Evolutionary conservation across 495 filamentous ascomycete genomes (phyloP).

Genomic region (Aspergillus saccharolyticus): DNA sequence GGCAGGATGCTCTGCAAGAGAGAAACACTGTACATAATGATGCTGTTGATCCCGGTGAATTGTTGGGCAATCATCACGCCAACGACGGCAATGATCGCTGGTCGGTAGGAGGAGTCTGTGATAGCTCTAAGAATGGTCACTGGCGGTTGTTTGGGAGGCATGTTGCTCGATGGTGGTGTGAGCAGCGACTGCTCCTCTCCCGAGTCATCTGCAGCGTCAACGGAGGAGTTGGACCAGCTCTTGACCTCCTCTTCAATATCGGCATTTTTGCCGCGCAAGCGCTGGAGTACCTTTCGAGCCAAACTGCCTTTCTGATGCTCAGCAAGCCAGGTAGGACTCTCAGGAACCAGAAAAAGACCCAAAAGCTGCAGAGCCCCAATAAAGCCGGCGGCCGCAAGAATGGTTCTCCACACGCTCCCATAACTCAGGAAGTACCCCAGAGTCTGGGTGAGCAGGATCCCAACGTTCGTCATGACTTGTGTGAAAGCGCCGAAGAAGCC

Average conservation of each 20-base stretch:
- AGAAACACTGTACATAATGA: conserved; percentile 96
- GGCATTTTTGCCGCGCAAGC: conserved; percentile 62
- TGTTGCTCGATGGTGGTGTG: conserved; percentile 29
- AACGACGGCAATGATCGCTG: conserved; percentile 77
- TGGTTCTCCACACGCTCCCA: conserved; percentile 73
- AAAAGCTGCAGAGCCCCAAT: conserved; percentile 61
- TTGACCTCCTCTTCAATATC: conserved; percentile 72
- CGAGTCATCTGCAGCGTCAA: conserved; percentile 33
- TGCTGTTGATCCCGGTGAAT: conserved; percentile 88
- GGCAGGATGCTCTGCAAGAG: conserved; percentile 73
- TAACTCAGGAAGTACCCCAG: conserved; percentile 83
- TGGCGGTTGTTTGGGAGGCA: conserved; percentile 28
- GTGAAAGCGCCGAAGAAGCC: conserved; percentile 90
- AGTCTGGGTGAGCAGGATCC: conserved; percentile 77
- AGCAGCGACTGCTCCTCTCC: conserved; percentile 47
- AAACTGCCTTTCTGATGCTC: conserved; percentile 54
- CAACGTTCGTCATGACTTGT: conserved; percentile 91
- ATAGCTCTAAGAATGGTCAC: conserved; percentile 66
- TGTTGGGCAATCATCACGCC: conserved; percentile 93
- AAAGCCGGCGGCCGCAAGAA: conserved; percentile 66
- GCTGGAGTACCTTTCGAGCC: conserved; percentile 64
- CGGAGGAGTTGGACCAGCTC: conserved; percentile 47
- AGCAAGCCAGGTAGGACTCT: conserved; percentile 83
- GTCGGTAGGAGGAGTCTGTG: conserved; percentile 59
- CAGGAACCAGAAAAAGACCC: conserved; percentile 65